Base-by-base conservation (phyloP, 495 filamentous ascomycete species). In the Hypoxylon subgilvum region DNA sequence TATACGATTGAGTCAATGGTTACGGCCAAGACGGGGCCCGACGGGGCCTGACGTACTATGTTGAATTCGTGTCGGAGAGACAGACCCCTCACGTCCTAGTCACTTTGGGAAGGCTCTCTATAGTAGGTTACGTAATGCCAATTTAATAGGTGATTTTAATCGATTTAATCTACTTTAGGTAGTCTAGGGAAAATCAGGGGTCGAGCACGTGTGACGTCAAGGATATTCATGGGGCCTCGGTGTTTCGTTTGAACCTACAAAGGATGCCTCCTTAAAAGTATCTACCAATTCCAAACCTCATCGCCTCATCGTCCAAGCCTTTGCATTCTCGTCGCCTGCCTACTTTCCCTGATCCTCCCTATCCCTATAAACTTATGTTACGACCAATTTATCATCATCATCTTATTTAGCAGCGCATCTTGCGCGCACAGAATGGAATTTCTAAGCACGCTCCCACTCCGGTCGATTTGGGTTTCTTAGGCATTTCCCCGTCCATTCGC, bases 191-290 rank as follows among this genome's bases (percentile, higher is more conserved):
- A 19, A 47, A 46, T 55, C 42, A 55, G 42, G 52, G 52, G 34
- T 30, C 6, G n/a, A 42, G 18, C 53, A 44, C 18, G 22, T 19
- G 45, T 58, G 55, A 58, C 55, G 55, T 58, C 55, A 58, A 58
- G 53, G 39, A 58, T 58, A 51, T 50, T 43, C 39, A 18, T 12
- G 3, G 19, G 2, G 14, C 13, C 34, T 4, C 34, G 34, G 34
- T 12, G 34, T 13, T 36, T 12, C 13, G 34, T 5, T 36, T 2
- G 6, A 4, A 3, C 23, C 3, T 8, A 4, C 4, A 27, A 27
- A 27, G 4, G n/a, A n/a, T n/a, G n/a, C n/a, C n/a, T n/a, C n/a
- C n/a, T n/a, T n/a, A 27, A 3, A 27, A 4, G 8, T 8, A 27
- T 8, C 3, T 4, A 27, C 23, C 23, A 27, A 27, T 14, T 36